Conservation (phyloP, 1,139 yeast species). For the Candida tropicalis region DNA sequence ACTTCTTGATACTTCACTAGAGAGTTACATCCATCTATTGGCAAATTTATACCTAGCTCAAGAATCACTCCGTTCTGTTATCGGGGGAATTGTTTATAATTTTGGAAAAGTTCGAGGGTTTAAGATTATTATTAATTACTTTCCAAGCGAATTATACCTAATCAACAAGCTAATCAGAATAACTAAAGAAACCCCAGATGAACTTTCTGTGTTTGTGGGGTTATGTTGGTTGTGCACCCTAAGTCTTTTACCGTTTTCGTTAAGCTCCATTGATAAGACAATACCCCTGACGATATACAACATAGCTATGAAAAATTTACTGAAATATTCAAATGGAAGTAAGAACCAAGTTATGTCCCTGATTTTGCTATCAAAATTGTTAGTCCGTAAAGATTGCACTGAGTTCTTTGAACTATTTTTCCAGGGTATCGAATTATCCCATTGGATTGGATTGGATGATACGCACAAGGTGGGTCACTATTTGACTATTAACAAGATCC, state of each 20-base stretch:
- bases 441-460: conserved; percentile 22
- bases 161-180: conserved; percentile 39
- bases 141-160: conserved; percentile 60
- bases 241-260: conserved; percentile 69
- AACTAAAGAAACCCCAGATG: conserved; percentile 31
- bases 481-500: conserved; percentile 39
- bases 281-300: conserved; percentile 38
- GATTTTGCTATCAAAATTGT: conserved; percentile 39
- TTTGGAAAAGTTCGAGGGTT: conserved; percentile 68
- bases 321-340: conserved; percentile 26
- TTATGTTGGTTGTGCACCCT: conserved; percentile 77
- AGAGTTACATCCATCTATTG: conserved; percentile 31
- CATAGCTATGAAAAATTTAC: conserved; percentile 32
- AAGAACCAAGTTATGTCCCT: conserved; percentile 36
- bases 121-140: conserved; percentile 58
- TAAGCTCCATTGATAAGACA: conserved; percentile 41
- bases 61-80: conserved; percentile 1
- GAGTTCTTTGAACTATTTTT: conserved; percentile 26
- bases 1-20: conserved; percentile 46
- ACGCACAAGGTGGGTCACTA: conserved; percentile 36
- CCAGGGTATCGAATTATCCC: not conserved
- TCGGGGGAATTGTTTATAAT: conserved; percentile 50
- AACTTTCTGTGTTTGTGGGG: conserved; percentile 58
- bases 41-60: conserved; percentile 28
- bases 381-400: conserved; percentile 34